phyloP scores from a whole-genome alignment of 2,329 filamentous ascomycete species.

The Paraphoma chrysanthemicola region DNA sequence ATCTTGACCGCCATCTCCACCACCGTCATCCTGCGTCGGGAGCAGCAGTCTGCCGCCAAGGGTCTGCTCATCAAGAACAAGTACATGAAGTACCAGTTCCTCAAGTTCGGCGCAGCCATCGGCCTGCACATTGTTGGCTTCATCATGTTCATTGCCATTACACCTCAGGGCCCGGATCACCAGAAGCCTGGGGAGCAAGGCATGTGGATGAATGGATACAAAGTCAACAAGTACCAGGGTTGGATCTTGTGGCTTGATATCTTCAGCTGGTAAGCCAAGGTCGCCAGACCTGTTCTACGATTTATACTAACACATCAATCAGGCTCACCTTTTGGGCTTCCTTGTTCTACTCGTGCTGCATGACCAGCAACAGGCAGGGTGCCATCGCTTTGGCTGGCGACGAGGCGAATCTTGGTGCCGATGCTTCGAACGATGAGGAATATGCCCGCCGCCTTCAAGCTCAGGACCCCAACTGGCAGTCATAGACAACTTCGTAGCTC shows the following conservation, averaged over 20 bases:
- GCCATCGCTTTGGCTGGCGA: slow-evolving; percentile 30
- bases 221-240: slow-evolving; percentile 25
- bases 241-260: slow-evolving; percentile 27
- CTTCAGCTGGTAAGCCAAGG: slow-evolving; percentile 31
- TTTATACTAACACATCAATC: not conserved
- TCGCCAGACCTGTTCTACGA: not conserved
- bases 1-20: slow-evolving; percentile 28
- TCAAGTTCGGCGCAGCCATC: slow-evolving; percentile 26
- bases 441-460: slow-evolving; percentile 26
- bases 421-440: slow-evolving; percentile 20
- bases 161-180: slow-evolving; percentile 5
- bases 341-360: slow-evolving; percentile 36
- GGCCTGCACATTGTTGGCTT: slow-evolving; percentile 27
- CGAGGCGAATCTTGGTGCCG: slow-evolving; percentile 22
- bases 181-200: slow-evolving; percentile 15
- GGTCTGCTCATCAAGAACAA: slow-evolving; percentile 27
- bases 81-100: slow-evolving; percentile 31
- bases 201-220: slow-evolving; percentile 24
- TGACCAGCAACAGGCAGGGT: slow-evolving; percentile 26
- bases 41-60: slow-evolving; percentile 21
- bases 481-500: slow-evolving; percentile 1
- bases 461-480: slow-evolving; percentile 26
- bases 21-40: slow-evolving; percentile 23
- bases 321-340: slow-evolving; percentile 35
- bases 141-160: slow-evolving; percentile 13